Evolutionary conservation across 441 rosid species (phyloP).

Genomic region (Populus hybrid): DNA sequence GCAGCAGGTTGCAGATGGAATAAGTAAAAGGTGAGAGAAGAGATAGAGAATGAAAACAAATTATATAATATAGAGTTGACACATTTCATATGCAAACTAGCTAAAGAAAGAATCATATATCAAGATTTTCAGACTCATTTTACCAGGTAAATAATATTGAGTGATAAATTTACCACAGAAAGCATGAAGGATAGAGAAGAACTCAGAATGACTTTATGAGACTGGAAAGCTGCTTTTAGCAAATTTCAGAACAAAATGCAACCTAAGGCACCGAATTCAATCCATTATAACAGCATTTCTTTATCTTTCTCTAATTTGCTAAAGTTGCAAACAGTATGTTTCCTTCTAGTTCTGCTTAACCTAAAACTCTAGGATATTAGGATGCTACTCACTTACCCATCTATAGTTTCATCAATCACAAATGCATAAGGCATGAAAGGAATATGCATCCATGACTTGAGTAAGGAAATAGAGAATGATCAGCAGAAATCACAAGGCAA

Average conservation of each 20-base stretch:
- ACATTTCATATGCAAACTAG: neutral
- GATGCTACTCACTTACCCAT: no score
- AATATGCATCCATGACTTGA: no score
- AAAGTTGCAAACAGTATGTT: neutral
- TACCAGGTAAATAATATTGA: no score
- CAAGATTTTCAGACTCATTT: no score
- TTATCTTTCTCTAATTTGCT: neutral
- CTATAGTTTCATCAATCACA: no score
- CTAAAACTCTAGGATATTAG: neutral
- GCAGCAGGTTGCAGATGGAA: conserved; percentile 29
- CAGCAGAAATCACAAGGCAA: no score
- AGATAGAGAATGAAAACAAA: neutral
- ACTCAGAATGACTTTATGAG: no score
- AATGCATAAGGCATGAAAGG: no score
- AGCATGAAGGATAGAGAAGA: no score
- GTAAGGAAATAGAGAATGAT: no score
- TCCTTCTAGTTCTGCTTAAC: neutral
- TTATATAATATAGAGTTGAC: neutral
- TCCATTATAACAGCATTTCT: neutral
- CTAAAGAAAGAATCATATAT: neutral
- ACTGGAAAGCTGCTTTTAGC: no score
- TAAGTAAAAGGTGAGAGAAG: neutral
- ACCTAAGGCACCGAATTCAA: neutral
- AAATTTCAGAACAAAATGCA: neutral
- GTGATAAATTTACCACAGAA: no score